Base-by-base conservation (phyloP, 768 basidiomycete species). In the Boletus reticuloceps region DNA sequence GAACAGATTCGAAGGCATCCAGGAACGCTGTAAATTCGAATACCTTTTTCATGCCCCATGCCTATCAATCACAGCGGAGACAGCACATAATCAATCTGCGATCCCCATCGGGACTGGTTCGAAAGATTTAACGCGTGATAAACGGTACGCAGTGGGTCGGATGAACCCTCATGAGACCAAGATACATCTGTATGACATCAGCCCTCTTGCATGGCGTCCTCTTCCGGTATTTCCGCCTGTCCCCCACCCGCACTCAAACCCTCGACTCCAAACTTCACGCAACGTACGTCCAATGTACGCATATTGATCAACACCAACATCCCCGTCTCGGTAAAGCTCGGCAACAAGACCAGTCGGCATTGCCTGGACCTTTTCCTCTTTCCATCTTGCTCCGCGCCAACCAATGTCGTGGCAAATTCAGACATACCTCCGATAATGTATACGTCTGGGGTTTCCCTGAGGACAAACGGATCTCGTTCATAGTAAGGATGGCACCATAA, bases 401-500 rank as follows among this genome's bases (percentile, higher is more conserved):
- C 81, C 38, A 95, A 56, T 49, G 81, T 79, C 5, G 94, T 96
- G 52, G 78, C 82, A 63, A 98, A 98, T 56, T 75, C 75, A 31
- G 88, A 85, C 73, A 98, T 95, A 56, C 91, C 91, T 34, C 97
- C 97, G n/a, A 95, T 78, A 60, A 95, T 77, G 69, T 98, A 98
- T 29, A 98, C 71, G 66, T 97, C 85, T 16, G 97, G 97, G 10
- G 92, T 88, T 66, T 86, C 80, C n/a, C 74, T 63, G 32, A 99
- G 79, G 53, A 97, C 78, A 73, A 99, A 99, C 0, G 97, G 97
- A 67, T 99, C 97, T 17, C 77, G 75, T 29, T 82, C 78, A 47
- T 89, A 83, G 75, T 89, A 98, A 17, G 97, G 97, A 69, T 98
- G 95, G 64, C 97, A 98, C 94, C 94, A 98, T 5, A 99, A 79